phyloP scores from a whole-genome alignment of 2,329 filamentous ascomycete genomes.

The Colletotrichum musicola region DNA sequence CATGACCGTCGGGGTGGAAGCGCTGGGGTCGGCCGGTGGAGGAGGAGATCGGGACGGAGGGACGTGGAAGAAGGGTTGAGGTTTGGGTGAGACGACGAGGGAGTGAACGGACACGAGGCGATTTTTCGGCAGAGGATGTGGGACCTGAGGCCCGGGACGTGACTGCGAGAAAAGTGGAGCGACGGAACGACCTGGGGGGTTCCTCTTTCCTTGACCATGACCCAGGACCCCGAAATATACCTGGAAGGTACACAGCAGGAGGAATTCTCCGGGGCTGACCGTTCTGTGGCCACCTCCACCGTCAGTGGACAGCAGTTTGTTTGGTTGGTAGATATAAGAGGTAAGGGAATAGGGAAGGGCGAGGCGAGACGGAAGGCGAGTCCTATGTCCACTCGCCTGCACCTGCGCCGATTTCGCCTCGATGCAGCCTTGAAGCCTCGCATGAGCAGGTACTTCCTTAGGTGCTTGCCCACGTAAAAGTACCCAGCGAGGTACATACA shows the following conservation, averaged over 20 bases:
- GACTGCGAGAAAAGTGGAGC: slow-evolving; percentile 31
- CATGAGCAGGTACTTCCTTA: neutral
- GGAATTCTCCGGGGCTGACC: slow-evolving; percentile 24
- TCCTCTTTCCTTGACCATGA: neutral
- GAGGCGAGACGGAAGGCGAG: no score
- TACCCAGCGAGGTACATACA: no score
- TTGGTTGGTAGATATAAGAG: no score
- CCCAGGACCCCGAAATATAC: slow-evolving; percentile 35
- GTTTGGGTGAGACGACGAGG: slow-evolving; percentile 25
- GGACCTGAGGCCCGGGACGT: slow-evolving; percentile 30
- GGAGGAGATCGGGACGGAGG: slow-evolving; percentile 19
- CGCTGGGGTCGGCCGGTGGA: neutral
- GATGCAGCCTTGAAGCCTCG: slow-evolving; percentile 36
- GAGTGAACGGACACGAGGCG: slow-evolving; percentile 36
- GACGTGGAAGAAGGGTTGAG: neutral
- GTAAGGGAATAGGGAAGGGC: no score
- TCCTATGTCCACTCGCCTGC: no score
- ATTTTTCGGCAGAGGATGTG: slow-evolving; percentile 37
- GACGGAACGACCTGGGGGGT: neutral
- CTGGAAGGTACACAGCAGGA: neutral
- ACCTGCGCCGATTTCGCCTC: slow-evolving; percentile 11
- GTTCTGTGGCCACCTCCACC: neutral
- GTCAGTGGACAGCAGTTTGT: neutral
- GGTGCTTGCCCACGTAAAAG: no score
- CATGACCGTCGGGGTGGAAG: slow-evolving; percentile 2